phyloP scores from a whole-genome alignment of 1,284 basidiomycete genomes.

The Trichosporon sp. region DNA sequence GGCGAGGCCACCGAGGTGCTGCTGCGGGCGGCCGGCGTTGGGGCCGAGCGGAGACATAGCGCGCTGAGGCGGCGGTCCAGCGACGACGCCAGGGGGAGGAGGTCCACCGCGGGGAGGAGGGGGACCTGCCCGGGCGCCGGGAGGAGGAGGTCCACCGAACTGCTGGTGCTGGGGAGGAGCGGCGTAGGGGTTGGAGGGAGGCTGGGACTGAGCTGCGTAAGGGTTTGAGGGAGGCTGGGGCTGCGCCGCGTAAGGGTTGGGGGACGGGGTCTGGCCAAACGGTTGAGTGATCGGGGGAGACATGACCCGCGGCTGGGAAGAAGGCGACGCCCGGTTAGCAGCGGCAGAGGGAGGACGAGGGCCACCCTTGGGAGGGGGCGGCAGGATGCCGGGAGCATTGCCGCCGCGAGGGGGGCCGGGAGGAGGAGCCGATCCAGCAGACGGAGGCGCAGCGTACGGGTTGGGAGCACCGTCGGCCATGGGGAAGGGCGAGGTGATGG shows the following conservation, averaged over 20 bases:
- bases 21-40: conserved; percentile 31
- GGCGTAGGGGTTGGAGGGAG: conserved; percentile 25
- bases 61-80: conserved; percentile 59
- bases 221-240: conserved; percentile 19
- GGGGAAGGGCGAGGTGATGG: conserved; percentile 89
- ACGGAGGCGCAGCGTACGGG: conserved; percentile 41
- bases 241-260: conserved; percentile 24
- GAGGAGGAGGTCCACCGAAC: conserved; percentile 43
- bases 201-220: conserved; percentile 24
- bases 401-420: conserved; percentile 48
- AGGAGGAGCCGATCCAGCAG: conserved; percentile 29
- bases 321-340: conserved; percentile 5
- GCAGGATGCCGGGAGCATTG: conserved; percentile 47
- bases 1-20: conserved; percentile 25
- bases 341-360: conserved; percentile 53
- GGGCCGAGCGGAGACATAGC: conserved; percentile 54
- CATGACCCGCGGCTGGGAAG: conserved; percentile 9
- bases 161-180: conserved; percentile 25
- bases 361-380: conserved; percentile 53
- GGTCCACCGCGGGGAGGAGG: conserved; percentile 49
- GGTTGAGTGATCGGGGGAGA: conserved; percentile 14
- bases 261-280: conserved; percentile 28
- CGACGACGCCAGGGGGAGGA: conserved; percentile 58
- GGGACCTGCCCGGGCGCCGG: conserved; percentile 38
- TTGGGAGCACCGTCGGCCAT: conserved; percentile 58